These are phyloP conservation scores for Claviceps lovelessii DNA, from an alignment of 2,329 filamentous ascomycete species.

Conservation along the genomic window DNA sequence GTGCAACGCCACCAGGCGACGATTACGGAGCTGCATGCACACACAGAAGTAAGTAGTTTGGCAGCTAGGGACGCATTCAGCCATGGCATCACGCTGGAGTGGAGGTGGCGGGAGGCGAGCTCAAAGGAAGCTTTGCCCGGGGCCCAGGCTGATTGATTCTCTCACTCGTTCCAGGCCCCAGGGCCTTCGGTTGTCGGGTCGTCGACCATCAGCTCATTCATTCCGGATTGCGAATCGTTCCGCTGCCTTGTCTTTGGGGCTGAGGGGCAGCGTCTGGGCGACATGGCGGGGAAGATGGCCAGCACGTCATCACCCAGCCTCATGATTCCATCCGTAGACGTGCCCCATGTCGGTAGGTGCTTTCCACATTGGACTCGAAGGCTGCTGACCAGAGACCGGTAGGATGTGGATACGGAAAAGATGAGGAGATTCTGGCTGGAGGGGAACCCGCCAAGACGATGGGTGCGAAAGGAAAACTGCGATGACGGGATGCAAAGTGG, in stretches of 20 bases:
- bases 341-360: background rate
- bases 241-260: background rate
- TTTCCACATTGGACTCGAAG: background rate
- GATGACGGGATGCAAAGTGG: background rate
- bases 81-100: background rate
- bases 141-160: too few species aligned
- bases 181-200: too few species aligned
- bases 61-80: background rate
- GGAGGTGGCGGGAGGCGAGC: too few species aligned
- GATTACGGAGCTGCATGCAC: background rate
- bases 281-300: background rate
- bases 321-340: constrained; percentile 1
- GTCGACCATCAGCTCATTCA: too few species aligned
- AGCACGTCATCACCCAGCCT: constrained; percentile 2
- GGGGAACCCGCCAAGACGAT: too few species aligned
- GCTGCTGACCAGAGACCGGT: too few species aligned
- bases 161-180: too few species aligned
- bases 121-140: too few species aligned
- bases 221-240: too few species aligned
- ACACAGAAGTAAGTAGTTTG: too few species aligned
- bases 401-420: background rate
- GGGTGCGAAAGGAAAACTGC: background rate
- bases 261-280: background rate
- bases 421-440: background rate
- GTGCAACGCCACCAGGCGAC: constrained; percentile 1